phyloP scores from a whole-genome alignment of 2,329 filamentous ascomycete species.

The Neofusicoccum kwambonambiense region DNA sequence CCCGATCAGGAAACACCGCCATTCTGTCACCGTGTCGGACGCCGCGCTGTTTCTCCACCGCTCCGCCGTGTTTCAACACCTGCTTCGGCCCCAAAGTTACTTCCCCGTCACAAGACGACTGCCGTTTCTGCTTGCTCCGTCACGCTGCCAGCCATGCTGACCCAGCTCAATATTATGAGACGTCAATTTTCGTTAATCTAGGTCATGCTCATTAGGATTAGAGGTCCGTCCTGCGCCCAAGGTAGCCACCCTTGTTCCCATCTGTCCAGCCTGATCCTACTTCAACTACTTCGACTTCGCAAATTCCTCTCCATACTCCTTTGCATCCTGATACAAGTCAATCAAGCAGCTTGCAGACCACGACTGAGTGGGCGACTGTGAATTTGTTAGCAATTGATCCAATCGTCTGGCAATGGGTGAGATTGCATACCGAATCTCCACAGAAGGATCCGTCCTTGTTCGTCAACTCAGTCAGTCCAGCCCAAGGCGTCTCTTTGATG shows the following conservation, averaged over 20 bases:
- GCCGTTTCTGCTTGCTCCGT: background rate
- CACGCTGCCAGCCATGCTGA: background rate
- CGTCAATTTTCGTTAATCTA: constrained; percentile 2
- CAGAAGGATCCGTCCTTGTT: constrained; percentile 85
- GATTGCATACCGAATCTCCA: constrained; percentile 72
- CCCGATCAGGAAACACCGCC: background rate
- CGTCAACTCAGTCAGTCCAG: constrained; percentile 87
- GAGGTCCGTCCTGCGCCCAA: background rate
- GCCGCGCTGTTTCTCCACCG: background rate
- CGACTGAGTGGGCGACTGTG: constrained; percentile 84
- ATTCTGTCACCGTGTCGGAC: background rate
- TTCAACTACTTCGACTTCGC: constrained; percentile 2
- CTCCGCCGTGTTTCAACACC: background rate
- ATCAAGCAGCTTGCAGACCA: constrained; percentile 96
- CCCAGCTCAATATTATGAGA: background rate
- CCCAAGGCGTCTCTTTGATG: constrained; percentile 79
- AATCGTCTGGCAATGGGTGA: constrained; percentile 13
- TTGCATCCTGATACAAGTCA: constrained; percentile 92
- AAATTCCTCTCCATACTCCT: constrained; percentile 34
- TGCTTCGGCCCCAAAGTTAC: background rate
- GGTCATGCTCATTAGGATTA: constrained; percentile 11
- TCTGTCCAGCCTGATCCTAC: background rate
- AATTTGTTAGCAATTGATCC: constrained; percentile 30
- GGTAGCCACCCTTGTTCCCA: background rate
- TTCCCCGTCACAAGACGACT: background rate